A percentile compares a stretch with the other conserved stretches of the same genome.
Conservation (phyloP, 371 early-diverging fungal genomes). For the Haplosporangium sp. region DNA sequence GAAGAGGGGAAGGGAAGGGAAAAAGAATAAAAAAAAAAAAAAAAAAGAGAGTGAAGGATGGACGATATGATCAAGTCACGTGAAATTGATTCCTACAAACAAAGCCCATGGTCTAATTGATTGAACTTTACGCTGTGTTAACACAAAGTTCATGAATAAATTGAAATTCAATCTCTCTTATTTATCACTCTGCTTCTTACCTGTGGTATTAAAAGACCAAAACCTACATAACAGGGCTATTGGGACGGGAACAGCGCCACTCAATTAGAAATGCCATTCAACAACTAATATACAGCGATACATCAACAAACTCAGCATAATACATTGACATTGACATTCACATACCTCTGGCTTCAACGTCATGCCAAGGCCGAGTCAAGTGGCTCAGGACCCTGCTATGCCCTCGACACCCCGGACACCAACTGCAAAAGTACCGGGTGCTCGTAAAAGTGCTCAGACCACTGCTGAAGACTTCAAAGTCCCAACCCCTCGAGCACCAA, state of each 20-base stretch:
- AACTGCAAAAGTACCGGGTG: not conserved
- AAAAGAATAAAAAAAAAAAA: not conserved
- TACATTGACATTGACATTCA: not conserved
- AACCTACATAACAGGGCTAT: too few relatives aligned
- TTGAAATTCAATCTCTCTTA: too few relatives aligned
- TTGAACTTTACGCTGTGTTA: too few relatives aligned
- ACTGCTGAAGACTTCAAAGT: not conserved
- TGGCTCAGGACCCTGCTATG: not conserved
- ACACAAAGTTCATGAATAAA: too few relatives aligned
- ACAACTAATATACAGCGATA: not conserved
- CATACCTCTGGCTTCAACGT: not conserved
- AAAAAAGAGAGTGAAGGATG: not conserved
- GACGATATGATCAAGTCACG: too few relatives aligned
- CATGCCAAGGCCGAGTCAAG: not conserved
- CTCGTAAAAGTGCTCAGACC: not conserved
- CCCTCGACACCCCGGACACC: slow-evolving; percentile 13
- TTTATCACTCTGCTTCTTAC: too few relatives aligned
- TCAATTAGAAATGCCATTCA: not conserved
- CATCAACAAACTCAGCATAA: not conserved
- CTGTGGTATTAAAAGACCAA: too few relatives aligned
- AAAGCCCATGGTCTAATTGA: too few relatives aligned
- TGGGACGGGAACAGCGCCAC: too few relatives aligned
- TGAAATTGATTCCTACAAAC: too few relatives aligned
- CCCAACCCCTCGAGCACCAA: slow-evolving; percentile 13
- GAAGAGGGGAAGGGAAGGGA: not conserved